phyloP scores from a whole-genome alignment of 129 eudicot genomes.

The Helichrysum umbraculigerum region DNA sequence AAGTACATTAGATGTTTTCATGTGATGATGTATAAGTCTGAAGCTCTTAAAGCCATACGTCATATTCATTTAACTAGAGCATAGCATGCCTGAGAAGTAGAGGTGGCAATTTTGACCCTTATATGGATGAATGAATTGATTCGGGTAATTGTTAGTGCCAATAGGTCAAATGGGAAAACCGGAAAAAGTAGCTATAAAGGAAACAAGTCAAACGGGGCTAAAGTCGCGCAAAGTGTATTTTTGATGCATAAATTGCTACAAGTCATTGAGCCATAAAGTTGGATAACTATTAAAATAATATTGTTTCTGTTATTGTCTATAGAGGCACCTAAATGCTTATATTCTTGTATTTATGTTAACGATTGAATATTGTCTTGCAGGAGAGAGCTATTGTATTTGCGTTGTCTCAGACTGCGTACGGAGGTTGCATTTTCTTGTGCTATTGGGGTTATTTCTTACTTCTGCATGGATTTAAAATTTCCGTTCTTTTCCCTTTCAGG shows the following conservation, averaged over 20 bases:
- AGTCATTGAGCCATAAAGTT: neutral
- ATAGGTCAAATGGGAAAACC: neutral
- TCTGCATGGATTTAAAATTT: slow-evolving; percentile 40
- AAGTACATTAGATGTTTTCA: slow-evolving; percentile 8
- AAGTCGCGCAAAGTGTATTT: neutral
- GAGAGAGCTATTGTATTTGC: slow-evolving; percentile 85
- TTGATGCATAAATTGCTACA: neutral
- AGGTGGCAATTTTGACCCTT: neutral
- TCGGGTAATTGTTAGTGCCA: too few relatives aligned
- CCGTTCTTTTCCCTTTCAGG: slow-evolving; percentile 86
- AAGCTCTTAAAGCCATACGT: neutral
- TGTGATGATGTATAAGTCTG: slow-evolving; percentile 1
- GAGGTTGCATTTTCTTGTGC: slow-evolving; percentile 71
- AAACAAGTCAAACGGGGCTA: neutral
- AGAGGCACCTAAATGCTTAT: neutral
- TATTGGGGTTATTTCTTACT: slow-evolving; percentile 91
- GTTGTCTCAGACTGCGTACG: slow-evolving; percentile 80
- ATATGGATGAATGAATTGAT: neutral
- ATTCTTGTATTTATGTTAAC: neutral
- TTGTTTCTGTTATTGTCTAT: neutral
- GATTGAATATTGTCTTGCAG: slow-evolving; percentile 44
- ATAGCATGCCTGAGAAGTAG: neutral
- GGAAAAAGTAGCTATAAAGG: neutral
- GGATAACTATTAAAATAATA: neutral
- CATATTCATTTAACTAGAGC: neutral